Evolutionary conservation across 2,329 filamentous ascomycete species (phyloP), one percentile per base, ranked within the genome.

Genomic region (Fusarium nanum): DNA sequence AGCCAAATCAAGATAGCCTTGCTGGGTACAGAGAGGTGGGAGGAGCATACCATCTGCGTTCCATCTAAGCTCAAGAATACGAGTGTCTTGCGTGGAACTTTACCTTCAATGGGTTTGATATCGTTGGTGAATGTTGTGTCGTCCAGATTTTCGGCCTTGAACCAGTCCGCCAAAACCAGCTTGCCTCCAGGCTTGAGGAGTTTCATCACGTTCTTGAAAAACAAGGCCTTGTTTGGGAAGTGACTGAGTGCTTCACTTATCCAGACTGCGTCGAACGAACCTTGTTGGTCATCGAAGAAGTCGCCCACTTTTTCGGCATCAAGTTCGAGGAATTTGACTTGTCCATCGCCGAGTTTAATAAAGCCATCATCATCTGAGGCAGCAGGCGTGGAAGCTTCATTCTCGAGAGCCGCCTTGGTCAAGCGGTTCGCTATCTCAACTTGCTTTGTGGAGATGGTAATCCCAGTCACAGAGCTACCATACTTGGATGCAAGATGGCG

Each of bases 171-270:
- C 56, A 90, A 78, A 6, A 87, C 86, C 46, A 90, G 75, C 75
- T 83, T 86, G 2, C 85, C 86, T 1, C 84, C 83, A 0, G 78
- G 60, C 40, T 80, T 83, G 52, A 90, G 77, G 34, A 89, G 78
- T 48, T 77, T 78, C 30, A 78, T 78, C 3, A 84, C 83, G 64
- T 88, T 89, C 27, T 77, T 75, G 73, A 89, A 89, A 78, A 89
- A 89, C 4, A 88, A 77, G 3, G 81, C 78, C 76, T 89, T 89
- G 73, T 89, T 82, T 1, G 87, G 86, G 60, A 89, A 83, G 75
- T 89, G 87, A 69, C 85, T 88, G 62, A 89, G 81, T 4, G 87
- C 87, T 75, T 89, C 87, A 50, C 85, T 87, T 75, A 89, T 88
- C 87, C 87, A 90, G 23, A 89, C 86, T 45, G 81, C 82, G 70